These are phyloP conservation scores for Solanum ossicruentum DNA, from an alignment of 257 asterid species.

Conservation along the genomic window DNA sequence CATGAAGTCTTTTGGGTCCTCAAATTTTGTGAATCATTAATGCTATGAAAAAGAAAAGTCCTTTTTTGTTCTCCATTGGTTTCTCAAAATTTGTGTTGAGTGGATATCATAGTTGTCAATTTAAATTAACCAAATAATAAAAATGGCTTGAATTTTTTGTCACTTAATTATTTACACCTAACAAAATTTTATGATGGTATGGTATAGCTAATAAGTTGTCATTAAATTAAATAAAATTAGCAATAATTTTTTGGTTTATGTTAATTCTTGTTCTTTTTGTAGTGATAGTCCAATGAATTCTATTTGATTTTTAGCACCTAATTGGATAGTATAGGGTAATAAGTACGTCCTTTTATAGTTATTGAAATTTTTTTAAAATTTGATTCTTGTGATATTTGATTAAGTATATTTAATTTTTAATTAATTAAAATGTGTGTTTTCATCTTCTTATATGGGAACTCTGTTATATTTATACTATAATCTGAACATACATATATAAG, in stretches of 20 bases:
- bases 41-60: constrained; percentile 42
- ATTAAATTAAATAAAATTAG: background rate
- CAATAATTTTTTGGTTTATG: background rate
- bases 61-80: constrained; percentile 7
- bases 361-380: background rate
- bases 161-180: no score
- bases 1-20: constrained; percentile 33
- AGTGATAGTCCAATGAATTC: background rate
- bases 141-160: no score
- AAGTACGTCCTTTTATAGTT: background rate
- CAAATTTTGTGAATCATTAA: constrained; percentile 38
- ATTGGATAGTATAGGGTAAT: background rate
- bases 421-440: background rate
- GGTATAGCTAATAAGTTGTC: background rate
- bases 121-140: background rate
- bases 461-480: background rate
- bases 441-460: background rate
- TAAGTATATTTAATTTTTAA: background rate
- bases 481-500: no score
- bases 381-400: background rate
- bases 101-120: constrained; percentile 24
- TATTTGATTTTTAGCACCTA: constrained; percentile 6
- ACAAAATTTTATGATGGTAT: background rate
- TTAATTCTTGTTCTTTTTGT: background rate
- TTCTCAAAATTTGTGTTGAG: constrained; percentile 19